Evolutionary conservation across 208 protist species (phyloP).

Genomic region (Spongospora subterranea): DNA sequence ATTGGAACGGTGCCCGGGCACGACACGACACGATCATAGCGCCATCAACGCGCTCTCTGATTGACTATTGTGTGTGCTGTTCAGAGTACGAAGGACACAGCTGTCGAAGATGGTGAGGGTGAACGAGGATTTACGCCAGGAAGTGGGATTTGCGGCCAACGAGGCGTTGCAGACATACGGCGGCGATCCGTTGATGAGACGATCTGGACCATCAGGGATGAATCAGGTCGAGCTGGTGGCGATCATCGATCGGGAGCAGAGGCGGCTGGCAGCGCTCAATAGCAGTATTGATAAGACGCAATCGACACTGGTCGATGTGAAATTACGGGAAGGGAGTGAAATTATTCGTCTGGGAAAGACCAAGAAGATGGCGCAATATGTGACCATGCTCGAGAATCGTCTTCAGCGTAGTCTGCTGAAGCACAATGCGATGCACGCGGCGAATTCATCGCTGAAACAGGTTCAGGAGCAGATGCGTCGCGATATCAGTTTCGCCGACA

Average conservation of each 20-base stretch:
- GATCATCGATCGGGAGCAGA: background rate
- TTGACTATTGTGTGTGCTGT: no score
- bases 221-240: background rate
- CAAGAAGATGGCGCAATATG: background rate
- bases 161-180: background rate
- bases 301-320: background rate
- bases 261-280: background rate
- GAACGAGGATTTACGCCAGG: conserved; percentile 30
- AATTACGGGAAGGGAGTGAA: background rate
- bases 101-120: conserved; percentile 16
- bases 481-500: conserved; percentile 14
- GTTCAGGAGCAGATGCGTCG: background rate
- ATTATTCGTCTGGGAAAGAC: background rate
- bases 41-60: no score
- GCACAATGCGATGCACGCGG: conserved; percentile 29
- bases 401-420: conserved; percentile 52
- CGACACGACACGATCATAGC: background rate
- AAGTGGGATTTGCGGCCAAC: background rate
- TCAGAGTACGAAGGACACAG: conserved; percentile 13
- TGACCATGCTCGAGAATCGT: background rate
- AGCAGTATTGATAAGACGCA: background rate
- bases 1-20: background rate
- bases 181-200: background rate
- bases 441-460: background rate
- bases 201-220: no score